Evolutionary conservation across 176 grass and related monocot species (phyloP), one percentile per base, ranked within the genome.

Genomic region (Stipa capillata): DNA sequence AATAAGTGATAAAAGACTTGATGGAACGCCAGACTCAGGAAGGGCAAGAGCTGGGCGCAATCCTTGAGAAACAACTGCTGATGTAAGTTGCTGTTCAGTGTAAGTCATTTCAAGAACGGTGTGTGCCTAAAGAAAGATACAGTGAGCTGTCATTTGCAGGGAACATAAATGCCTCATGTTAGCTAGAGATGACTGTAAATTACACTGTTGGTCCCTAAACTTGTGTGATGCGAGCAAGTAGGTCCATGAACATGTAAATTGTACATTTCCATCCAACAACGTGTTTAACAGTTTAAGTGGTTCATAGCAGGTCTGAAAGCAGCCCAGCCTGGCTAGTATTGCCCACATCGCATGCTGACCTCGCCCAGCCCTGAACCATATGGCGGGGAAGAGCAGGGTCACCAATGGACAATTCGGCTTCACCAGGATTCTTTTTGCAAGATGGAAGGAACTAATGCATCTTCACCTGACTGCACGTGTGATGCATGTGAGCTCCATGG

Each of bases 101-200:
- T 93, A 98, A 48, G 87, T 94, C 96, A 98, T 98, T 87, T 98
- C 96, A 87, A 98, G 92, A 79, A 94, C 65, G 5, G 96, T 98
- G 84, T 98, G 96, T 68, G 96, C 96, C 92, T 98, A 82, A 39
- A 78, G 39, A 86, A 92, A 83, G 43, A 80, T 69, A 44, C 52
- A 8, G 24, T 23, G 37, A 68, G 69, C 39, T 51, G 20, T 64
- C 70, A 84, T 50, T 80, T 75, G 10, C 23, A 72, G 27, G 42
- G 11, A 61, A 79, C 41, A 62, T 49, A 62, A 17, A 72, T 32
- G 21, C 48, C 34, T 53, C 35, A 79, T 41, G 65, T 24, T 52
- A 79, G 36, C 17, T 70, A 43, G 29, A 49, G 25, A 54, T 21
- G 57, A 77, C 11, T 75, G 25, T 58, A 40, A n/a, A 48, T 70